A percentile compares a stretch with the other conserved stretches of the same genome.
Conservation (phyloP, 2,329 filamentous ascomycete species). For the Leptodontidium sp. region DNA sequence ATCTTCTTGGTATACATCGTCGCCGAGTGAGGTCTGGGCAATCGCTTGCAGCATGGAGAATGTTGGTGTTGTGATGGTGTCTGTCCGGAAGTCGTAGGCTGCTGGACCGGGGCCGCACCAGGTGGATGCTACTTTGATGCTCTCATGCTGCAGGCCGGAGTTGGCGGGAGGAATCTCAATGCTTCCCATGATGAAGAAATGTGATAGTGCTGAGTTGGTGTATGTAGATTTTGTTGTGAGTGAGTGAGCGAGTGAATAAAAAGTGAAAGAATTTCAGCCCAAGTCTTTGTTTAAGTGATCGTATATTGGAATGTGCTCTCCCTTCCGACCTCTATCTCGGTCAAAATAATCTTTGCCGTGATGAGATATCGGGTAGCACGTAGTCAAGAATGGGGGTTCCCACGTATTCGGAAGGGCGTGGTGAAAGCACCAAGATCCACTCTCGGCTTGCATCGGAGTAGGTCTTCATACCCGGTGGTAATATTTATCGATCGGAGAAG, state of each 20-base stretch:
- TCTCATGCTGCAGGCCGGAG: neutral
- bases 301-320: neutral
- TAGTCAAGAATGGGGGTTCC: conserved; percentile 10
- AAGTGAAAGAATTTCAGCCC: neutral
- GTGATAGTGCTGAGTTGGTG: neutral
- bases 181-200: conserved; percentile 12
- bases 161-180: conserved; percentile 8
- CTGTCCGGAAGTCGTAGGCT: conserved; percentile 44
- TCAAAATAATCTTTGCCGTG: neutral
- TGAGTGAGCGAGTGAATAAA: neutral
- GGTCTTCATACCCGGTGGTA: too few relatives aligned
- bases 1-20: conserved; percentile 87
- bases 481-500: too few relatives aligned
- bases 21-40: conserved; percentile 75
- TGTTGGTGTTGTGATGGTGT: conserved; percentile 79
- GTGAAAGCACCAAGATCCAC: neutral
- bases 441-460: neutral
- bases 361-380: neutral
- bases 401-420: neutral
- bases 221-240: neutral
- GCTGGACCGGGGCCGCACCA: conserved; percentile 20
- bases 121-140: conserved; percentile 13
- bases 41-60: conserved; percentile 83
- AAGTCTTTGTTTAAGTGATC: neutral
- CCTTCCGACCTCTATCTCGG: neutral